Evolutionary conservation across 208 protist species (phyloP).

Genomic region (Acanthamoeba culbertsoni): DNA sequence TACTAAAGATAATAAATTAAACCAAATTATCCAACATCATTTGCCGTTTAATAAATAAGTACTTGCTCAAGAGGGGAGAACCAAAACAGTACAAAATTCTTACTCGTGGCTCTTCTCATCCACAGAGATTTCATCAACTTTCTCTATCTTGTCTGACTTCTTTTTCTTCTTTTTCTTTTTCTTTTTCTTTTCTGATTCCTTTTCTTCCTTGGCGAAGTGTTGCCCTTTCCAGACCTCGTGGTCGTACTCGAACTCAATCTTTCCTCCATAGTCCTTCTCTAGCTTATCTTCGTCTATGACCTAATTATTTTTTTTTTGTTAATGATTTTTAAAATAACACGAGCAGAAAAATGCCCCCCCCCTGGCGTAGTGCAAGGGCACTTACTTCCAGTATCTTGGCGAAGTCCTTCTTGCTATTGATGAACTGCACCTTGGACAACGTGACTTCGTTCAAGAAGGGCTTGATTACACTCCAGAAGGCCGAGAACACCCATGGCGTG

Average conservation of each 20-base stretch:
- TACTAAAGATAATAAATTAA: not conserved
- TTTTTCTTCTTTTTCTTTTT: not conserved
- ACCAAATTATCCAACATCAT: not conserved
- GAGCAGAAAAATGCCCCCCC: too few species aligned
- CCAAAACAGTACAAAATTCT: not conserved
- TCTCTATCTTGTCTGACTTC: not conserved
- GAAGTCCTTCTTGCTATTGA: slow-evolving; percentile 45
- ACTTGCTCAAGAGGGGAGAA: not conserved
- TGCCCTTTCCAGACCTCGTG: slow-evolving; percentile 3
- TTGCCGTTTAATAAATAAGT: too few species aligned
- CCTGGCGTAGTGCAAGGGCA: not conserved
- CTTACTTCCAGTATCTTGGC: not conserved
- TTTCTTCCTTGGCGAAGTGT: not conserved
- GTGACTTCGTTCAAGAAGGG: slow-evolving; percentile 56
- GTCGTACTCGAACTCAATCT: slow-evolving; percentile 21
- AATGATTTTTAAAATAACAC: too few species aligned
- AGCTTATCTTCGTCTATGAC: not conserved
- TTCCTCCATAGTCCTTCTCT: slow-evolving; percentile 27
- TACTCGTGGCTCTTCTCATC: not conserved
- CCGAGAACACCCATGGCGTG: slow-evolving; percentile 50
- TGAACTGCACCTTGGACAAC: slow-evolving; percentile 22
- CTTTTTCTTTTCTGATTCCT: not conserved
- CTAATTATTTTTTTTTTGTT: too few species aligned
- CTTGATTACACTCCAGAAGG: slow-evolving; percentile 46
- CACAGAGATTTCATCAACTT: not conserved